phyloP scores from a whole-genome alignment of 1,284 basidiomycete species.

The Lentinus polychrous region DNA sequence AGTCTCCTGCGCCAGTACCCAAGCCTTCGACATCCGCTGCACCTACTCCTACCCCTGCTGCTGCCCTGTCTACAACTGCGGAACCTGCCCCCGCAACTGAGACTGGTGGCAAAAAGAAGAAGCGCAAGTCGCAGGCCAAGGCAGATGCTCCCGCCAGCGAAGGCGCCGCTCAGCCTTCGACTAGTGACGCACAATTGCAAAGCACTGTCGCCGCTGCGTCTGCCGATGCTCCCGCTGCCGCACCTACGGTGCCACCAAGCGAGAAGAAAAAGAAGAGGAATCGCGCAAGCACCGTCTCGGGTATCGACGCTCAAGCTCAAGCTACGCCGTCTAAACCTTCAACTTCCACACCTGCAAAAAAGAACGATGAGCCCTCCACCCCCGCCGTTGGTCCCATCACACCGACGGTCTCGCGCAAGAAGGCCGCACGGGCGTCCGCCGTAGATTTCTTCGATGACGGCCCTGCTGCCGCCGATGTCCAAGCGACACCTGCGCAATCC shows the following conservation, averaged over 20 bases:
- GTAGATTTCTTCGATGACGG: conserved; percentile 23
- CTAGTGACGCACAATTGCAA: neutral
- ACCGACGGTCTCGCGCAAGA: conserved; percentile 14
- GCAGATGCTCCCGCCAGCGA: neutral
- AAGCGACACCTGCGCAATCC: conserved; percentile 2
- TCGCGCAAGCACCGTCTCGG: conserved; percentile 8
- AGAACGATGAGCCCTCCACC: neutral
- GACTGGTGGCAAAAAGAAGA: conserved; percentile 16
- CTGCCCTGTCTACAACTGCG: neutral
- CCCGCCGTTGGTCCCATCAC: conserved; percentile 11
- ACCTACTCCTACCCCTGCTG: neutral
- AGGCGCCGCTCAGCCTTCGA: conserved; percentile 1
- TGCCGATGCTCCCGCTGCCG: conserved; percentile 9
- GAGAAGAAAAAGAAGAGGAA: conserved; percentile 19
- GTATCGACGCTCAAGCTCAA: conserved; percentile 4
- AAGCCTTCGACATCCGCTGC: conserved; percentile 1
- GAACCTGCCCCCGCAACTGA: neutral
- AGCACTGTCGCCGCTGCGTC: neutral
- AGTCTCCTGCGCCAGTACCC: neutral
- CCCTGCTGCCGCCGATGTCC: neutral
- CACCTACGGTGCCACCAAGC: conserved; percentile 9
- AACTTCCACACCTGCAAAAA: neutral
- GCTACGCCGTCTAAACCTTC: conserved; percentile 1
- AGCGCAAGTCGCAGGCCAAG: conserved; percentile 15
- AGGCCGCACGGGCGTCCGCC: conserved; percentile 21